These are phyloP conservation scores for Vinca major DNA, from an alignment of 305 asterid genomes.

Conservation along the genomic window DNA sequence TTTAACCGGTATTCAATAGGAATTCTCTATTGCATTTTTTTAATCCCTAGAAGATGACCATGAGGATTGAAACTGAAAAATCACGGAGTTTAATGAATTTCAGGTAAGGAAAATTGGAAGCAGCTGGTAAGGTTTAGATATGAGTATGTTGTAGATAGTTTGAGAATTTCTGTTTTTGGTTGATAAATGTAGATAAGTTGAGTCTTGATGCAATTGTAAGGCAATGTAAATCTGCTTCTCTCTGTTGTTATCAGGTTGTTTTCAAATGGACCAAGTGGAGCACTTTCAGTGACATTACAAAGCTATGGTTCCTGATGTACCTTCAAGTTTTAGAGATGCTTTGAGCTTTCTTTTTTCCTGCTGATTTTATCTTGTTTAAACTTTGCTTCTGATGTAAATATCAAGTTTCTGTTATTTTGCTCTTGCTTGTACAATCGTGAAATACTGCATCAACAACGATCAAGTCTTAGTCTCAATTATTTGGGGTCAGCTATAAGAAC, in stretches of 20 bases:
- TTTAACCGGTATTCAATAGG: not conserved
- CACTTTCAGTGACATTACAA: no score
- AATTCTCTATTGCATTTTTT: not conserved
- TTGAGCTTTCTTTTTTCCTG: slow-evolving; percentile 5
- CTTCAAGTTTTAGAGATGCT: slow-evolving; percentile 3
- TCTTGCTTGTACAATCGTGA: not conserved
- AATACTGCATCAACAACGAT: no score
- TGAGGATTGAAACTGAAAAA: not conserved
- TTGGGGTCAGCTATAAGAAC: no score
- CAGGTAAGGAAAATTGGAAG: not conserved
- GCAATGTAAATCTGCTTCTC: no score
- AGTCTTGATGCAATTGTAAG: no score
- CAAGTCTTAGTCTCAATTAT: no score
- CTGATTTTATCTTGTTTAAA: not conserved
- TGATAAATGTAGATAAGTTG: no score
- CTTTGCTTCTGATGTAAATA: slow-evolving; percentile 9
- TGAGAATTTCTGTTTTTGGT: no score
- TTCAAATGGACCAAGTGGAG: no score
- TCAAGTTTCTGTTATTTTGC: not conserved
- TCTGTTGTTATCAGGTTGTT: no score
- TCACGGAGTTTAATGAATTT: not conserved
- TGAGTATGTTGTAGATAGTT: no score
- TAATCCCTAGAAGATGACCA: not conserved
- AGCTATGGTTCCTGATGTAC: not conserved
- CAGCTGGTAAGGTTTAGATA: no score